Base-by-base conservation (phyloP, 169 alveolate species). In the Eimeria mitis region DNA sequence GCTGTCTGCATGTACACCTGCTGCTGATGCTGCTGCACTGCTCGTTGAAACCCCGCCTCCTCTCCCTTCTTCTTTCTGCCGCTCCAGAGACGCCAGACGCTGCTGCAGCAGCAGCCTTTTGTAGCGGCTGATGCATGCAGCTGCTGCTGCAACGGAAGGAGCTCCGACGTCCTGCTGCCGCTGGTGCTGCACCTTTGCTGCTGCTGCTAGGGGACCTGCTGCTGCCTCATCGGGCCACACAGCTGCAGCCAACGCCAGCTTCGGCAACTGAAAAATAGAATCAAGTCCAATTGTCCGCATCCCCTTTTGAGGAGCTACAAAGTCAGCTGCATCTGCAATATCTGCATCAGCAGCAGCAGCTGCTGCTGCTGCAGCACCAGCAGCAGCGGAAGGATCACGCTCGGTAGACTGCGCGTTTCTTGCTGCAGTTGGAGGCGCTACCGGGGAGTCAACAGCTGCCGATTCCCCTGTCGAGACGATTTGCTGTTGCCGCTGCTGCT, bases 11-110 rank as follows among this genome's bases (percentile, higher is more conserved):
- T n/a, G 5, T 28, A 1, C 63, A 0, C 42, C 59, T 42, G 68
- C 49, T 49, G 89, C 70, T 37, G 73, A 70, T 52, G 89, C 89
- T 79, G 89, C 70, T 47, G 89, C n/a, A n/a, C 70, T 79, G 73
- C 70, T 79, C 49, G 9, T 71, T 65, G 78, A 13, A 71, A 19
- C 56, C 83, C 44, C 56, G 25, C 31, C 56, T 34, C 52, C 54
- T 37, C 0, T 71, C 31, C 13, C 49, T 34, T 19, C 54, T 19
- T 37, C 28, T 7, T 31, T 34, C 16, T 71, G 31, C 44, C 16
- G 7, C 23, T 37, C 83, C 19, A 71, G n/a, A 7, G 44, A 6
- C 47, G 44, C 42, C 42, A 71, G 83, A 25, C 83, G 83, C 11
- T 37, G n/a, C 25, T n/a, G 44, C 52, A 75, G 34, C n/a, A 78